Evolutionary conservation across 805 yeast genomes (phyloP).

Genomic region (Starmera pachycereana): DNA sequence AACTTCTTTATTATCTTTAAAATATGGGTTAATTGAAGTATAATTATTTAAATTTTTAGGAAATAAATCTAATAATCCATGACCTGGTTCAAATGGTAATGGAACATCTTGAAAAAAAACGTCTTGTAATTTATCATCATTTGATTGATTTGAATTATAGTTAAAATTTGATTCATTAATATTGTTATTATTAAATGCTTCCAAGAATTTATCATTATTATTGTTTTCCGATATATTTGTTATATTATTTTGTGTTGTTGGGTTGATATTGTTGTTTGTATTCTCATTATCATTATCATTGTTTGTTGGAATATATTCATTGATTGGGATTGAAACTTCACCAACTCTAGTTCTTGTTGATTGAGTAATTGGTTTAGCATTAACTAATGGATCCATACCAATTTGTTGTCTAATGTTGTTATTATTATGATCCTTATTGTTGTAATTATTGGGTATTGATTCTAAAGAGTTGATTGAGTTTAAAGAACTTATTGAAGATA

Average conservation of each 20-base stretch:
- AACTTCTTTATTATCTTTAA: not conserved
- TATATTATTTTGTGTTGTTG: constrained; percentile 4
- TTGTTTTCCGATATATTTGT: not conserved
- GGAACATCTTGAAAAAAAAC: constrained; percentile 23
- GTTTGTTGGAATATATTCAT: constrained; percentile 25
- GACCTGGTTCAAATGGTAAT: constrained; percentile 23
- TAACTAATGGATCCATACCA: constrained; percentile 19
- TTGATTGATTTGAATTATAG: too few relatives aligned
- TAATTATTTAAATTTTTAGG: constrained; percentile 14
- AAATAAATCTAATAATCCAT: constrained; percentile 32
- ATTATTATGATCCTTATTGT: not conserved
- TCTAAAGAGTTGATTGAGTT: constrained; percentile 1
- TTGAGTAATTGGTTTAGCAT: constrained; percentile 16
- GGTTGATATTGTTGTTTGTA: too few relatives aligned
- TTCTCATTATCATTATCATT: constrained; percentile 21
- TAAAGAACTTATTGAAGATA: not conserved
- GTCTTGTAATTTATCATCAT: constrained; percentile 9
- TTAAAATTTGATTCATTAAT: not conserved
- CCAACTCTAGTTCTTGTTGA: constrained; percentile 23
- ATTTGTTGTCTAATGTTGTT: constrained; percentile 7
- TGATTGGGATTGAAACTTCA: constrained; percentile 27
- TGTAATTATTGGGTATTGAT: constrained; percentile 1
- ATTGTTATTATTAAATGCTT: not conserved
- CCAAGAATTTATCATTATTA: too few relatives aligned
- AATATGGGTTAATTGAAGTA: constrained; percentile 4